These are phyloP conservation scores for Erodium texanum DNA, from an alignment of 441 rosid species.

Conservation along the genomic window DNA sequence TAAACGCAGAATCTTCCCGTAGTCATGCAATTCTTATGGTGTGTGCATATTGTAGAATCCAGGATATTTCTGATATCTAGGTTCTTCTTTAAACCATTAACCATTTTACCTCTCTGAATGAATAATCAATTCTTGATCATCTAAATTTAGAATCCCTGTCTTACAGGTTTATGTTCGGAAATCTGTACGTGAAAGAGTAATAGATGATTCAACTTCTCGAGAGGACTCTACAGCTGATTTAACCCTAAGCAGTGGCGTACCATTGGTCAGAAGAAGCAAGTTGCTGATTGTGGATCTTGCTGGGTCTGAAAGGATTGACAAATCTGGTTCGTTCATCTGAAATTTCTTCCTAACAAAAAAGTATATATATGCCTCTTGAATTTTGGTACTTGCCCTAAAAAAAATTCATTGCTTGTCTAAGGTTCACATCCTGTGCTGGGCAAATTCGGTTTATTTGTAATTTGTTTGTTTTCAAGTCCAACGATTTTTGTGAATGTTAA, in stretches of 20 bases:
- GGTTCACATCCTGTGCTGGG: not conserved
- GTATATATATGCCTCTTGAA: not conserved
- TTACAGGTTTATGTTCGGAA: constrained; percentile 71
- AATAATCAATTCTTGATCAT: not conserved
- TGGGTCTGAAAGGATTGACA: constrained; percentile 97
- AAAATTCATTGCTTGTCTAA: not conserved
- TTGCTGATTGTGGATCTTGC: constrained; percentile 97
- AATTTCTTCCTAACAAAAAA: not conserved
- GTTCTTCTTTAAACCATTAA: not conserved
- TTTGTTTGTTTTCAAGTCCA: not conserved
- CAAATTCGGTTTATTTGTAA: constrained; percentile 12
- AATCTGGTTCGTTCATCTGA: constrained; percentile 54
- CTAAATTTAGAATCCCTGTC: constrained; percentile 8
- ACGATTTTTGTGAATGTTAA: not conserved
- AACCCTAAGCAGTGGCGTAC: constrained; percentile 39
- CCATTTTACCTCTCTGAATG: constrained; percentile 4
- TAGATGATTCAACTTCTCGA: constrained; percentile 33
- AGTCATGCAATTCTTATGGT: constrained; percentile 98
- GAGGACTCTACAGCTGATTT: constrained; percentile 18
- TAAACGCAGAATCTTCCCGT: constrained; percentile 93
- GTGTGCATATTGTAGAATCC: constrained; percentile 14
- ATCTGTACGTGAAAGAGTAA: constrained; percentile 50
- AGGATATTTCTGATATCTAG: constrained; percentile 7
- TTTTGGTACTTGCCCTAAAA: constrained; percentile 11
- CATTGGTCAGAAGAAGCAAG: constrained; percentile 69